Conservation (phyloP, 768 basidiomycete species). For the Strobilomyces dryophilus region DNA sequence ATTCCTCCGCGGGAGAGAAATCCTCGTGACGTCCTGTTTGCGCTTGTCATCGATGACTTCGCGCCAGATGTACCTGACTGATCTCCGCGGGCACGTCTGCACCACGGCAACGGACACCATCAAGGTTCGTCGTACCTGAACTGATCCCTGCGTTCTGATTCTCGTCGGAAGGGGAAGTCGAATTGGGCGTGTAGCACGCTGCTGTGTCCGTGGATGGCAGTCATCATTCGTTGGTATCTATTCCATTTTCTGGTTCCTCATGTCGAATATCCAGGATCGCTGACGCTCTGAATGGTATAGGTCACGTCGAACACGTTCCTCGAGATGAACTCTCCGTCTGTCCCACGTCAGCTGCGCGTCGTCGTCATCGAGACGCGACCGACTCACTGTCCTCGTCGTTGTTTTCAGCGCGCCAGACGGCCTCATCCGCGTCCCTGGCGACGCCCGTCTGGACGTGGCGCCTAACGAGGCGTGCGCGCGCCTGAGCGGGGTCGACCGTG, state of each 20-base stretch:
- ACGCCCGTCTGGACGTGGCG: slow-evolving; percentile 81
- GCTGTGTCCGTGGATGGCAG: no score
- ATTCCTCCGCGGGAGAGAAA: no score
- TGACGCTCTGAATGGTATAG: slow-evolving; percentile 37
- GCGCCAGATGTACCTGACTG: no score
- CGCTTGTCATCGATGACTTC: no score
- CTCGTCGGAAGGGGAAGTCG: no score
- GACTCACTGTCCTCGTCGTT: slow-evolving; percentile 74
- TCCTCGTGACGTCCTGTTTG: no score
- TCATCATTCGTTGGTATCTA: background rate
- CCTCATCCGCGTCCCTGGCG: slow-evolving; percentile 59
- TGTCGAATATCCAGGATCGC: slow-evolving; percentile 31
- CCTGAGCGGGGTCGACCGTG: slow-evolving; percentile 51
- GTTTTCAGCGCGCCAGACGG: slow-evolving; percentile 63
- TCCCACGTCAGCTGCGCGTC: no score
- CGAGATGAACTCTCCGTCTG: slow-evolving; percentile 43
- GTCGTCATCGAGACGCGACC: background rate
- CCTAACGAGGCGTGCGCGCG: slow-evolving; percentile 55
- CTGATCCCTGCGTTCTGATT: no score
- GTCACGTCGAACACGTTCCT: slow-evolving; percentile 39
- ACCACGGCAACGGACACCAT: no score
- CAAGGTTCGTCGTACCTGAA: no score
- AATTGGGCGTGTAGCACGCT: no score
- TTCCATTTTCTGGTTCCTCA: background rate
- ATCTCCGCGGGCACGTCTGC: no score